Base-by-base conservation (phyloP, 768 basidiomycete genomes). In the Mycena belliarum region DNA sequence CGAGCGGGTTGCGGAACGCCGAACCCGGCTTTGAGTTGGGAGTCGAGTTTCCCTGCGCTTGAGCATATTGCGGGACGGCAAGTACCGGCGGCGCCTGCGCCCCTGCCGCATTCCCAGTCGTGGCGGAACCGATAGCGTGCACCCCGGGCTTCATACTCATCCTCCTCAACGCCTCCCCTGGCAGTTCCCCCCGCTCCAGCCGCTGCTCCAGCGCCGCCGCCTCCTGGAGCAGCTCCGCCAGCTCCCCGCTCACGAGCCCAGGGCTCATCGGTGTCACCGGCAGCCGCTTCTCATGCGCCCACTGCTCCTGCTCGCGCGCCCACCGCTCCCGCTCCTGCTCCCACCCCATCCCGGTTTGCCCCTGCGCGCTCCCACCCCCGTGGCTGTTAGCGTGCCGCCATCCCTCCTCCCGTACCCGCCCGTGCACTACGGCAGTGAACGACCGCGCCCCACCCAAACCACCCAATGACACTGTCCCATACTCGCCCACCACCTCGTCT, bases 351-450 rank as follows among this genome's bases (percentile, higher is more conserved):
- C 35, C 6, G 23, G 33, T n/a, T 14, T 37, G 16, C 33, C 7
- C 49, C 33, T 21, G 28, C 14, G 32, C 35, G n/a, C 46, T n/a
- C 37, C 37, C 6, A 6, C 37, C 6, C 6, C 35, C 35, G 35
- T 16, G 35, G 12, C 35, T n/a, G 18, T 12, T 6, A 16, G 6
- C 18, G 37, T n/a, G 4, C 37, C 3, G 18, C 37, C 37, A 25
- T 14, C n/a, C 26, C 52, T 18, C 37, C 49, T 84, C 82, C 5
- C 75, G 72, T 25, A 82, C 75, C 64, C 81, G 85, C 57, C 76
- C 70, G 61, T 86, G 85, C 38, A 87, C 85, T 16, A 85, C 80
- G 24, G 85, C 82, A 46, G 72, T 76, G 70, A 86, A 86, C 5
- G 75, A 72, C 55, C 72, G 52, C 63, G 64, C 51, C 41, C 52